A percentile compares a stretch with the other conserved stretches of the same genome.
These are phyloP conservation scores for Flaveria ramosissima DNA, from an alignment of 129 eudicot genomes.

Conservation along the genomic window DNA sequence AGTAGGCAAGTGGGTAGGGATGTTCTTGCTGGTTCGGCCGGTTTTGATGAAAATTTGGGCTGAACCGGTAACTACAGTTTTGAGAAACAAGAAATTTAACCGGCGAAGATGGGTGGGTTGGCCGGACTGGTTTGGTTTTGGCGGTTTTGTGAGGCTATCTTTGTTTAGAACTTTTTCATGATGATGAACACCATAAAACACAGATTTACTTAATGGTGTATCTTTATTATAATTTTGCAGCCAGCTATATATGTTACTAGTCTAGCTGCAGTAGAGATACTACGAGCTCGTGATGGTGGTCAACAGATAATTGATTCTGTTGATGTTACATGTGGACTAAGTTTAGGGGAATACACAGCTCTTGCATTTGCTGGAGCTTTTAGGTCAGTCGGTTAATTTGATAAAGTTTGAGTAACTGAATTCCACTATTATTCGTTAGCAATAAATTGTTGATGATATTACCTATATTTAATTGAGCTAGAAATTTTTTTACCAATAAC, in stretches of 20 bases:
- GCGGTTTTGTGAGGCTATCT: not conserved
- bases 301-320: conserved; percentile 89
- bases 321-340: conserved; percentile 95
- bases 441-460: not conserved
- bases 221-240: conserved; percentile 42
- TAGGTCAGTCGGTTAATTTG: conserved; percentile 45
- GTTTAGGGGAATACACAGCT: conserved; percentile 99
- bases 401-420: not conserved
- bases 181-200: not conserved
- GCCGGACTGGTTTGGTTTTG: too few relatives aligned
- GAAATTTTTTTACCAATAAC: not conserved
- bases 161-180: not conserved
- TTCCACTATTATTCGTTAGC: not conserved
- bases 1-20: not conserved
- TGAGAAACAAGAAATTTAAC: too few relatives aligned
- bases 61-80: too few relatives aligned
- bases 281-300: conserved; percentile 95
- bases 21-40: too few relatives aligned
- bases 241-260: conserved; percentile 96
- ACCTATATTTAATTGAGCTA: not conserved
- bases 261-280: conserved; percentile 90
- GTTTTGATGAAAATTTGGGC: too few relatives aligned
- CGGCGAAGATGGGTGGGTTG: too few relatives aligned
- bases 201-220: not conserved
- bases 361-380: conserved; percentile 97